Evolutionary conservation across 371 early-diverging fungal species (phyloP).

Genomic region (Mortierella sp.): DNA sequence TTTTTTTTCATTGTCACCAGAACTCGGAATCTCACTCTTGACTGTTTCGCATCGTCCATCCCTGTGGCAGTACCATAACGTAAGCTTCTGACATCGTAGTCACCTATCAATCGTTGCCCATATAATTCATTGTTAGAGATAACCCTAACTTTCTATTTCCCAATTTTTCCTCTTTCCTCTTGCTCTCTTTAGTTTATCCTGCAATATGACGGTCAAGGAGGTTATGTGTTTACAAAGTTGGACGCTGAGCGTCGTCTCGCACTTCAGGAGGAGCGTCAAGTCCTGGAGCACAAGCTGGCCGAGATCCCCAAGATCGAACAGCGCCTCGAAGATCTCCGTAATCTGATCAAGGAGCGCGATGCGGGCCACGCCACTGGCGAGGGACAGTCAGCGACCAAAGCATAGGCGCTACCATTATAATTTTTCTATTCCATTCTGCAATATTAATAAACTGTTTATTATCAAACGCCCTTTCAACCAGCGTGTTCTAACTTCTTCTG

Average conservation of each 20-base stretch:
- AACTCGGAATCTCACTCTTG: conserved; percentile 86
- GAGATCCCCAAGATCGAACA: conserved; percentile 79
- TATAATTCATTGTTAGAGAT: no score
- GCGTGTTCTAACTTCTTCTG: conserved; percentile 2
- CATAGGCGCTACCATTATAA: conserved; percentile 3
- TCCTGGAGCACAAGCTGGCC: conserved; percentile 78
- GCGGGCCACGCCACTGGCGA: conserved; percentile 16
- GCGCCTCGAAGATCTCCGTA: conserved; percentile 73
- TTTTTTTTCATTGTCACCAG: conserved; percentile 33
- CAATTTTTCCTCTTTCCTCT: neutral
- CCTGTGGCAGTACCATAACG: conserved; percentile 89
- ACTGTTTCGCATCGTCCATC: conserved; percentile 93
- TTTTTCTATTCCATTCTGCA: neutral
- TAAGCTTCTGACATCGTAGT: conserved; percentile 5
- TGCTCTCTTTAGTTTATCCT: conserved; percentile 63
- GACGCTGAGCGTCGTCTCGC: conserved; percentile 91
- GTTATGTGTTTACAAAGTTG: conserved; percentile 86
- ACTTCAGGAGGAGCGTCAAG: conserved; percentile 79
- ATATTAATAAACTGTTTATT: conserved; percentile 4
- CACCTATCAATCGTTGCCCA: neutral
- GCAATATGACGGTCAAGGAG: conserved; percentile 92
- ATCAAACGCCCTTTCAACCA: neutral
- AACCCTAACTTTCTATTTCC: neutral
- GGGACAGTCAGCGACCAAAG: conserved; percentile 8
- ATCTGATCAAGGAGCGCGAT: conserved; percentile 57